A percentile compares a stretch with the other conserved stretches of the same genome.
These are phyloP conservation scores for Talaromyces marneffei DNA, from an alignment of 2,329 filamentous ascomycete species.

Conservation along the genomic window DNA sequence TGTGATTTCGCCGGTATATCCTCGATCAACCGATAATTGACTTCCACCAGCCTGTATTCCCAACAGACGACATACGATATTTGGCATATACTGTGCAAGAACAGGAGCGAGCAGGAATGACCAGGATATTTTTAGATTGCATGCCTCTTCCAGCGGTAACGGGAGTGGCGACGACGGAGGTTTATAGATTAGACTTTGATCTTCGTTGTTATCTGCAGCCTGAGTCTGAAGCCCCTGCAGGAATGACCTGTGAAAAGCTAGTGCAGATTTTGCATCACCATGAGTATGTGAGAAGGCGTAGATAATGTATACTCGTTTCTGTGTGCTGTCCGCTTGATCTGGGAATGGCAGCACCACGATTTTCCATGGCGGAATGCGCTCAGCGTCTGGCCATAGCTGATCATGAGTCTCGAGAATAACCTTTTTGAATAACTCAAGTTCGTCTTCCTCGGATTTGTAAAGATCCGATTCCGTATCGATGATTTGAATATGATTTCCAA, in stretches of 20 bases:
- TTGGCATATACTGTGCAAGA: constrained; percentile 34
- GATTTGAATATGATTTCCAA: constrained; percentile 38
- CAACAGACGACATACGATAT: constrained; percentile 27
- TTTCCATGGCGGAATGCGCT: constrained; percentile 38
- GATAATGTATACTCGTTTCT: constrained; percentile 28
- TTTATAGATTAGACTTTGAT: background rate
- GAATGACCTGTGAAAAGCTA: constrained; percentile 41
- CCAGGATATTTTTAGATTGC: constrained; percentile 41
- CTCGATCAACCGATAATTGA: background rate
- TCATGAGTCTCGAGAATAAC: constrained; percentile 30
- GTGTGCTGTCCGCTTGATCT: background rate
- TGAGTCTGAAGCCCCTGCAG: constrained; percentile 22
- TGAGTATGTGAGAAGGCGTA: constrained; percentile 43
- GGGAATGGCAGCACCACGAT: constrained; percentile 33
- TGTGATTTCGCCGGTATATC: constrained; percentile 28
- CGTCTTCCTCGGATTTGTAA: background rate
- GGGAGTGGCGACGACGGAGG: constrained; percentile 21
- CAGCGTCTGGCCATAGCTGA: constrained; percentile 22
- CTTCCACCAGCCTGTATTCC: constrained; percentile 30
- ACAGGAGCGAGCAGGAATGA: constrained; percentile 39
- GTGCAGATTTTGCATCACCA: constrained; percentile 41
- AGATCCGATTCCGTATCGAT: background rate
- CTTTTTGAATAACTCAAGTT: constrained; percentile 12
- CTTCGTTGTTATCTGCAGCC: background rate
- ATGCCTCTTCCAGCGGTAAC: constrained; percentile 35